Evolutionary conservation across 1,139 yeast species (phyloP).

Genomic region (Blastobotrys ciferrii): DNA sequence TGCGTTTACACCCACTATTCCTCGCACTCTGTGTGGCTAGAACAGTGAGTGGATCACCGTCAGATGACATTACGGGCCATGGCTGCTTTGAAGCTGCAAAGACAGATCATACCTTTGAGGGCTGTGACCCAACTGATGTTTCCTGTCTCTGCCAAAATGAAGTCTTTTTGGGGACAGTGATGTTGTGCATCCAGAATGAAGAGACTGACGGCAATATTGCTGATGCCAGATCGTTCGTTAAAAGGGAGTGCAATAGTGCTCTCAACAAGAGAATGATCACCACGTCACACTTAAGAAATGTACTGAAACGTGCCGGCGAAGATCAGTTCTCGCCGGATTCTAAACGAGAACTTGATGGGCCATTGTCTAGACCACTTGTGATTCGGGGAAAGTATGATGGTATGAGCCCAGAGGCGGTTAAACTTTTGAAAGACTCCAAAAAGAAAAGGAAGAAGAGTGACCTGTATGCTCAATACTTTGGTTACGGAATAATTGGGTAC

Average conservation of each 20-base stretch:
- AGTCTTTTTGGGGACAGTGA: slow-evolving; percentile 11
- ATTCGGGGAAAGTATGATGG: background rate
- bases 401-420: background rate
- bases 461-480: background rate
- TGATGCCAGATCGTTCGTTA: background rate
- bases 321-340: background rate
- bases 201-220: slow-evolving; percentile 32
- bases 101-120: slow-evolving; percentile 2
- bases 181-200: slow-evolving; percentile 27
- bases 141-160: slow-evolving; percentile 16
- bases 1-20: background rate
- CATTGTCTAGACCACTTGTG: background rate
- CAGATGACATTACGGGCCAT: slow-evolving; percentile 3
- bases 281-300: background rate
- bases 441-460: background rate
- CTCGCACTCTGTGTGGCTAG: slow-evolving; percentile 1
- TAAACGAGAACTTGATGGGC: background rate
- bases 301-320: background rate
- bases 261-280: background rate
- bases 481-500: slow-evolving; percentile 21
- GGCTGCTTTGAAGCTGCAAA: background rate
- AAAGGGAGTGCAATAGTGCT: background rate
- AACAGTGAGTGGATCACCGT: background rate
- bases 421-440: background rate
- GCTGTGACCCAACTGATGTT: background rate